Evolutionary conservation across 176 grass and related monocot species (phyloP), one percentile per base, ranked within the genome.

Genomic region (Tillandsia leiboldiana): DNA sequence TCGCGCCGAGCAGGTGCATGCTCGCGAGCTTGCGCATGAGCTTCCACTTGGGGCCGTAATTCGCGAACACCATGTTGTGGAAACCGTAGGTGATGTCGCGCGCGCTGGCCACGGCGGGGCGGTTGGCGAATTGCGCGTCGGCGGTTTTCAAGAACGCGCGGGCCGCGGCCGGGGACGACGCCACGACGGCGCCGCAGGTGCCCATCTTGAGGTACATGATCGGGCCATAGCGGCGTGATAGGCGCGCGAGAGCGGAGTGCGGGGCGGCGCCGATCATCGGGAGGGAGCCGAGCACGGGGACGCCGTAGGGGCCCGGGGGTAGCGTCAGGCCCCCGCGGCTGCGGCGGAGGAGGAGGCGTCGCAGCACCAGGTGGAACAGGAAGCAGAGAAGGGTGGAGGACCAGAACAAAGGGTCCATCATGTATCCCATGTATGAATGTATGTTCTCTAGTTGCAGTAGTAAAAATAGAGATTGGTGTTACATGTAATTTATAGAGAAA

Each of bases 201-300:
- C 88, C 88, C 88, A 87, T 87, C 85, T 71, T 79, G 17, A 91
- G 81, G 82, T 96, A 90, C 91, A 96, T 96, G 22, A 96, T 71
- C 8, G 91, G 91, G 0, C 87, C 83, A 66, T 96, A 58, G 72
- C 28, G 75, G 1, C 69, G 57, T 9, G 91, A 87, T 33, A 96
- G 87, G 14, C 72, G 52, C 9, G 87, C 79, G 9, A 96, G 87
- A 1, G 83, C 87, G 0, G 84, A 12, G 81, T 96, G 91, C 6
- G 91, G 91, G n/a, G 81, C 74, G 0, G 91, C 79, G 10, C 91
- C 91, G 57, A 96, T 26, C 22, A 90, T 65, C 0, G 87, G 91
- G 29, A 96, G 81, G 63, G 91, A 84, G 53, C 91, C 91, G 18
- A 96, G 78, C 64, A 96, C 1, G 0, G 91, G 91, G 10, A 90